Evolutionary conservation across 495 filamentous ascomycete species (phyloP), one percentile per base, ranked within the genome.

Genomic region (Aspergillus bridgeri): DNA sequence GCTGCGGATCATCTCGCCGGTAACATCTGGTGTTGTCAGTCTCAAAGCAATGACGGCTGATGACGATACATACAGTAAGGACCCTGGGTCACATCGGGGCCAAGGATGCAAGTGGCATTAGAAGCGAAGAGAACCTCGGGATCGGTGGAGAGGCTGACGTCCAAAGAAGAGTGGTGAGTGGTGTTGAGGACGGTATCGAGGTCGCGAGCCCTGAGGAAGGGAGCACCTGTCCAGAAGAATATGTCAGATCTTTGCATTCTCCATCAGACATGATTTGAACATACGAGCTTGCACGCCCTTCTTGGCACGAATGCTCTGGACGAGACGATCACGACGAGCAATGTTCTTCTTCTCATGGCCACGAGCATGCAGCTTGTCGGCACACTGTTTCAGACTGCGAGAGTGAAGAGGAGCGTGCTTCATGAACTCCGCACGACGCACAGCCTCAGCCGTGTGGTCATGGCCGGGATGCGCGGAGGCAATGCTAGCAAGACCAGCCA

Each of bases 81-180:
- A 17, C 82, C 82, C 65, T 83, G 75, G 43, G 81, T 83, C 22
- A 83, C 81, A 60, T 79, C 76, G 4, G 80, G 80, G 55, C 72
- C 80, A 27, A 85, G 72, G 42, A 85, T 77, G 60, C 81, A 85
- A 17, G 79, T 79, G 7, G 76, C 76, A 50, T 76, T 73, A 24
- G 81, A 80, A 22, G 74, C 64, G 63, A 85, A 86, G 15, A 86
- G 70, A 21, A 77, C 67, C 11, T 64, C 60, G 0, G 78, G 68
- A 53, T 82, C 79, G 48, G 78, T 81, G 20, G 75, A 73, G 53
- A 72, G 69, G 58, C 76, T 79, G 25, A 81, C 66, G 0, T 75
- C 76, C 18, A 75, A 68, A 53, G 50, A 23, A 42, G 59, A 61
- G 23, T 56, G 53, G 48, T 62, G 59, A 51, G 33, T 58, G 25